Conservation (phyloP, 1,284 basidiomycete genomes). For the Ceratobasidium sp. region DNA sequence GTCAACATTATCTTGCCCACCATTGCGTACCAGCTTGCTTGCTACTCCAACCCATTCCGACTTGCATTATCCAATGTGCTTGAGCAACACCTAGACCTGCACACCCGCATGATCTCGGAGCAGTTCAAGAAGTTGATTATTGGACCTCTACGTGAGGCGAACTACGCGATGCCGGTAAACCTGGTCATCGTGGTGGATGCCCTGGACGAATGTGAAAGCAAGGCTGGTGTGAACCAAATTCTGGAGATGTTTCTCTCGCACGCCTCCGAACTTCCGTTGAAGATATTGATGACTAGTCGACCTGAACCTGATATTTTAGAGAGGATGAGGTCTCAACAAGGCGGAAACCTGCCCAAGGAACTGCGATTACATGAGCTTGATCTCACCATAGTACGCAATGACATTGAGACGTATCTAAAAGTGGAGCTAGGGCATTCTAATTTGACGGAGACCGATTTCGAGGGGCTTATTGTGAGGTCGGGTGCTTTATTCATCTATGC, state of each 20-base stretch:
- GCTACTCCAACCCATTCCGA: slow-evolving; percentile 3
- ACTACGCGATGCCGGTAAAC: background rate
- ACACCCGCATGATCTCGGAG: background rate
- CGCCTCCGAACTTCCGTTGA: background rate
- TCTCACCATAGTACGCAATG: background rate
- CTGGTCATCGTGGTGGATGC: background rate
- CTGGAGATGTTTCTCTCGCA: background rate
- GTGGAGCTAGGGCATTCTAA: background rate
- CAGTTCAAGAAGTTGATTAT: background rate
- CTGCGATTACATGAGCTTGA: background rate
- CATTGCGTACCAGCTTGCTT: slow-evolving; percentile 45
- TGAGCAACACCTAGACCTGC: background rate
- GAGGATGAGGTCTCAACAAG: background rate
- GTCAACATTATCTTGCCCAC: slow-evolving; percentile 30
- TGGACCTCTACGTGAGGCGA: background rate
- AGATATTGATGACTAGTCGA: slow-evolving; percentile 10
- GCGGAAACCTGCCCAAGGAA: background rate
- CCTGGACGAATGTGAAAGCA: slow-evolving; percentile 2
- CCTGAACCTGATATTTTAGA: slow-evolving; percentile 15
- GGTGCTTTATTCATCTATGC: slow-evolving; percentile 29
- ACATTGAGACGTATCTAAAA: background rate
- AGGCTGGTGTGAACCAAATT: background rate
- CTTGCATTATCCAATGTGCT: background rate
- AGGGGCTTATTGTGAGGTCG: background rate
- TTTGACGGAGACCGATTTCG: background rate